Base-by-base conservation (phyloP, 768 basidiomycete genomes). In the Rhodosporidiobolus sp. region DNA sequence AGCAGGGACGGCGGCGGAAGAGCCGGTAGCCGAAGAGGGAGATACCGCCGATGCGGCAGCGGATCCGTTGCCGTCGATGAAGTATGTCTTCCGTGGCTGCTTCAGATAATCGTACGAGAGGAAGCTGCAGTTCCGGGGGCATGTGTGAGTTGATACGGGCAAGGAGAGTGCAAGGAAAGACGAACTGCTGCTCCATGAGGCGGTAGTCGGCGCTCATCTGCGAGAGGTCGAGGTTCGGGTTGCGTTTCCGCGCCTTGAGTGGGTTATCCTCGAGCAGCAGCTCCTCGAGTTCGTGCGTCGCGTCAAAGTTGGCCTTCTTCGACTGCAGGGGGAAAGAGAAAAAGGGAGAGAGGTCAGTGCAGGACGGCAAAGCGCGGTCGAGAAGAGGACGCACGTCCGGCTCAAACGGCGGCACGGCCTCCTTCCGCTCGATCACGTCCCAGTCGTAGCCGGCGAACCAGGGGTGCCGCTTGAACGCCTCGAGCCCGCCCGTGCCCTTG, bases 271-370 rank as follows among this genome's bases (percentile, higher is more conserved):
- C 95, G 26, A 99, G 83, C 19, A 99, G 82, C 30, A 99, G 85
- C 82, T 99, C 95, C 79, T 99, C 95, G 48, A 99, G 83, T 81
- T 99, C 95, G 79, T 98, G 94, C 20, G 95, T 97, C 35, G 95
- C 94, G 80, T 99, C 95, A 79, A 99, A 99, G 81, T 99, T 97
- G 43, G 95, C 93, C 82, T 96, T 96, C 84, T 97, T 98, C n/a
- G 89, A 88, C 94, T 98, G 79, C 49, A 22, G 8, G 20, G 50
- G 10, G n/a, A 24, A 22, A 24, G n/a, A 38, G 58, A 67, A 77
- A 73, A 43, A 32, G 28, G 30, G 26, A 60, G 34, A 48, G 28
- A 14, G 22, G n/a, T 24, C 35, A 9, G 14, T 14, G 9, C 4
- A 11, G 30, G 22, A 17, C 22, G 22, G 3, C 2, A 46, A 19